Percentiles rank a stretch among this genome's conserved stretches.
Evolutionary conservation across 306 rosid species (phyloP).

Genomic region (Neltuma alba): DNA sequence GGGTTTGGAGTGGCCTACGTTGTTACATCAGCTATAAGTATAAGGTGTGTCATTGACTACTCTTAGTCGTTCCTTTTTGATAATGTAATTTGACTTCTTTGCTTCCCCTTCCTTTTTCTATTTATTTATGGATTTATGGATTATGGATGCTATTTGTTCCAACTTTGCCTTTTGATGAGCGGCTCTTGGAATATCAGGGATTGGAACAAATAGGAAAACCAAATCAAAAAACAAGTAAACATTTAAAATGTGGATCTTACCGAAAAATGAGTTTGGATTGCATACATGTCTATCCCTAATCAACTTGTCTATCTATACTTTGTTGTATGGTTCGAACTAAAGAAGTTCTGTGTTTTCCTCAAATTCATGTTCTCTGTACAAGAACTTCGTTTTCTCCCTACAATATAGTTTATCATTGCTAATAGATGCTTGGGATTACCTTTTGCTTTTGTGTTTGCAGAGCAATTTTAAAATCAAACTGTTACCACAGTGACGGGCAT

Average conservation of each 20-base stretch:
- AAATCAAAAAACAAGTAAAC: neutral
- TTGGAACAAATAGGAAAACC: neutral
- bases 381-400: neutral
- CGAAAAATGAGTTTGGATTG: neutral
- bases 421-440: neutral
- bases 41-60: conserved; percentile 45
- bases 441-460: conserved; percentile 42
- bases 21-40: conserved; percentile 56
- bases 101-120: neutral
- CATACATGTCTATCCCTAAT: neutral
- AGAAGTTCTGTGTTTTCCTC: neutral
- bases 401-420: conserved; percentile 22
- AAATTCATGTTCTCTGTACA: neutral
- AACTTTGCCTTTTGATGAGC: neutral
- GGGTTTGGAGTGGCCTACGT: conserved; percentile 65
- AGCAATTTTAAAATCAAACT: conserved; percentile 49
- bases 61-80: neutral
- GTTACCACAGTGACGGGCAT: conserved; percentile 43
- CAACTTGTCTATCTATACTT: neutral
- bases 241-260: neutral
- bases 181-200: neutral
- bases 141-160: conserved; percentile 13
- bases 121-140: neutral
- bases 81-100: neutral
- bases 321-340: neutral